Evolutionary conservation across 805 yeast species (phyloP), one percentile per base, ranked within the genome.

Genomic region (Metschnikowia kunwiensis): DNA sequence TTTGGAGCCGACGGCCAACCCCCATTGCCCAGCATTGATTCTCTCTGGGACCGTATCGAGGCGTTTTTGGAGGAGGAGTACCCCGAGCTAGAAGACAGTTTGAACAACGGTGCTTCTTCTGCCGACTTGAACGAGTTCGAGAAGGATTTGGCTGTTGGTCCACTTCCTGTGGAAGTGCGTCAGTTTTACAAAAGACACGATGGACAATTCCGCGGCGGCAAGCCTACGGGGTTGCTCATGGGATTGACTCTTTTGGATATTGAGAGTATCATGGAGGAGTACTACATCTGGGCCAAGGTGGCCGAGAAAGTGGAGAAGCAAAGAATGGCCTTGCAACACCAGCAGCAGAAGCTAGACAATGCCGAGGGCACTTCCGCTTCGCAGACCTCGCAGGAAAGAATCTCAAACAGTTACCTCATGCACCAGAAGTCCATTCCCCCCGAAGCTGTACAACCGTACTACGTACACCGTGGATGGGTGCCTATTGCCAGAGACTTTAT

Each of bases 61-160:
- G 44, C 45, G 27, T 68, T 70, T 64, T 54, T 67, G 40, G 74
- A 68, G 26, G 68, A 64, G 32, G 73, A 68, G 46, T 68, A 67
- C 44, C 73, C 74, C 2, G 74, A 68, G 43, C 60, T 68, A 40
- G 70, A 58, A 34, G 74, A 68, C 40, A 57, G 56, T 42, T 56
- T 68, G 51, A 66, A 68, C 42, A 56, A 57, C 33, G 74, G 73
- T 4, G 73, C 60, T 5, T 66, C 72, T 14, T 56, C 68, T 14
- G 71, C 72, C 7, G 74, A 68, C 48, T 61, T 68, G 50, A 68
- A 68, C 47, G 74, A 68, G 50, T 63, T 68, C 45, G 72, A 65
- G 37, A 65, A 65, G 35, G 73, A 68, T 45, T 59, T 68, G 51
- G 68, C 63, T 9, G 50, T 62, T 33, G 72, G 72, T 1, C 52